These are phyloP conservation scores for Macadamia tetraphylla DNA, from an alignment of 164 flowering plant species.

Conservation along the genomic window DNA sequence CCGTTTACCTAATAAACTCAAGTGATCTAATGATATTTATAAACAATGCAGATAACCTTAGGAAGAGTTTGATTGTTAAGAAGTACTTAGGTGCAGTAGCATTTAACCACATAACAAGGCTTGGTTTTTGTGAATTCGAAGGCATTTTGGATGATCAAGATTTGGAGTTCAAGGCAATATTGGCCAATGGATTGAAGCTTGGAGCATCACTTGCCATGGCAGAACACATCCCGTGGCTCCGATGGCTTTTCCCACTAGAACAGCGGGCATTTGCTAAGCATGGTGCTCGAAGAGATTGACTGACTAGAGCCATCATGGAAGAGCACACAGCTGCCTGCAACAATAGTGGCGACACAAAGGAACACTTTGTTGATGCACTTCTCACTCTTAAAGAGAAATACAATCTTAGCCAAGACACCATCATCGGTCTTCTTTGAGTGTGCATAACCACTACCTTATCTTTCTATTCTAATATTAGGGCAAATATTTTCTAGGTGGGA, in stretches of 20 bases:
- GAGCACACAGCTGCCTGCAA: constrained; percentile 14
- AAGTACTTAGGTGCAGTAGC: constrained; percentile 19
- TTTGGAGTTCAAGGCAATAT: constrained; percentile 19
- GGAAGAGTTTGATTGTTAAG: constrained; percentile 12
- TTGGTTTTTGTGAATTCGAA: constrained; percentile 16
- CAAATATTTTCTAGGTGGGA: no score
- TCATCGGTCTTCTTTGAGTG: constrained; percentile 26
- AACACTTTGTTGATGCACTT: constrained; percentile 28
- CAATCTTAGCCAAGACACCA: constrained; percentile 22
- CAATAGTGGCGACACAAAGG: constrained; percentile 11
- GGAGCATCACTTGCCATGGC: constrained; percentile 11
- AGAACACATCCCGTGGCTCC: constrained; percentile 27
- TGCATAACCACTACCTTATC: background rate
- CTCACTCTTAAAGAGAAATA: constrained; percentile 22
- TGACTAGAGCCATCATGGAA: constrained; percentile 23
- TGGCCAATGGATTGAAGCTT: constrained; percentile 10
- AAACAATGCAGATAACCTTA: background rate
- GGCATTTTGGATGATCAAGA: constrained; percentile 23
- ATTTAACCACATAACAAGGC: constrained; percentile 31
- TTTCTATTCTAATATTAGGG: no score
- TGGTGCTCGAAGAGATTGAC: constrained; percentile 10
- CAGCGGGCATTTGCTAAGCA: constrained; percentile 7
- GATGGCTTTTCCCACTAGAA: constrained; percentile 16
- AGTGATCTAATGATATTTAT: no score
- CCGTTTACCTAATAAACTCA: no score